Conservation (phyloP, 2,329 filamentous ascomycete genomes). For the Amauroascus niger region DNA sequence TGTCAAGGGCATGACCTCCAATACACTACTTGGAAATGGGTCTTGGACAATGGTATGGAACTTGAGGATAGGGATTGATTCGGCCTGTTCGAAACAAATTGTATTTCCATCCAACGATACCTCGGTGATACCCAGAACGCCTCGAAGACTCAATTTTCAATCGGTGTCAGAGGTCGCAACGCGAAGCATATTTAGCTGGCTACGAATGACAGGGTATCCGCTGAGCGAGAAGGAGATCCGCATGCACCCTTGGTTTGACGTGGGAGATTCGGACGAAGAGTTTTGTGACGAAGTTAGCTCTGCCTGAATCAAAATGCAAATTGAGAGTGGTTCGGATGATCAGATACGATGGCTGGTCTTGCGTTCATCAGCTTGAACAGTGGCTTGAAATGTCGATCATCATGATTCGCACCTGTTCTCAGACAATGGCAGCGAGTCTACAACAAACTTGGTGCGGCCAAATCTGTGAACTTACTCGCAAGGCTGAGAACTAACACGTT, state of each 20-base stretch:
- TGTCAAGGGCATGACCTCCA: constrained; percentile 21
- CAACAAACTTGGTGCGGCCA: neutral
- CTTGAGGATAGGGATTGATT: neutral
- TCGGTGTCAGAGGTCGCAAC: constrained; percentile 23
- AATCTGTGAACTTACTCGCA: too few relatives aligned
- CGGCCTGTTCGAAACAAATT: neutral
- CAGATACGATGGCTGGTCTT: too few relatives aligned
- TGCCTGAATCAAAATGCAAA: too few relatives aligned
- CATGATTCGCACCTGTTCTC: too few relatives aligned
- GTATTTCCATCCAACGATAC: neutral
- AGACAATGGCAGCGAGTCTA: too few relatives aligned
- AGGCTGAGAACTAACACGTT: neutral
- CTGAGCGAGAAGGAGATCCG: constrained; percentile 8
- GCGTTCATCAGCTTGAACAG: too few relatives aligned
- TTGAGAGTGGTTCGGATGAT: too few relatives aligned
- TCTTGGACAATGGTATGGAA: constrained; percentile 8
- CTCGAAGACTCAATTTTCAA: constrained; percentile 7
- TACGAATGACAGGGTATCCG: constrained; percentile 18
- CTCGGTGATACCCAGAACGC: neutral
- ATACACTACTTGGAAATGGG: constrained; percentile 12
- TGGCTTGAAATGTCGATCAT: too few relatives aligned
- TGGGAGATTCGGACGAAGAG: constrained; percentile 6
- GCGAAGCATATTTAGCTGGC: constrained; percentile 25
- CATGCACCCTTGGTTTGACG: constrained; percentile 10
- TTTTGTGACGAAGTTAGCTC: constrained; percentile 4